Base-by-base conservation (phyloP, 1,139 yeast genomes). In the Yamadazyma siamensis region DNA sequence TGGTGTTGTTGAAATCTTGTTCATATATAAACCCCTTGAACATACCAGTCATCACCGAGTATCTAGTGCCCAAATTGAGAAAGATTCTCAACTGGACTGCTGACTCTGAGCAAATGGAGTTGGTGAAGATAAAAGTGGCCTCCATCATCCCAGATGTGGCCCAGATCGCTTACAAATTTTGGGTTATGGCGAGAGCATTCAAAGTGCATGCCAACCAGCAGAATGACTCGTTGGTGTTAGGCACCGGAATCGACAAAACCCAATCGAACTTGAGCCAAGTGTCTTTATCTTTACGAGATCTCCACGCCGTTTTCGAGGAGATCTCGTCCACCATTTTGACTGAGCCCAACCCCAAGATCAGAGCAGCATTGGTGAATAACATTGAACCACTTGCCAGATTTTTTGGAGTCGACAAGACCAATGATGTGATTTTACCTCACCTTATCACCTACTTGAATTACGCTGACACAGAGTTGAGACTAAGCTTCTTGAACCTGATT, bases 401-500 rank as follows among this genome's bases (percentile, higher is more conserved):
- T 40, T 81, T 94, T 52, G 96, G 96, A 0, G 77, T 81, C 29
- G 95, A 87, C 32, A 83, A 78, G 44, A 83, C 96, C 0, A 88
- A 85, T 50, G 97, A 94, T 54, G 67, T 89, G 25, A 78, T 94
- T 11, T 58, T 94, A 28, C 89, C 96, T 25, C 98, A 94, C 61
- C 62, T 89, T 32, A 88, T 91, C 26, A 89, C 97, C 0, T 94
- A 88, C 49, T 60, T 94, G 38, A 94, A 94, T 52, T 96, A 88
- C 50, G 70, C 77, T 29, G 79, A 80, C 46, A 65, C 82, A 3
- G 73, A 77, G 17, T 61, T 91, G 15, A 66, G 94, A 35, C 61
- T 83, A 19, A 78, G 80, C 6, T 80, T 94, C 45, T 76, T 89
- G 26, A 73, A 80, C 22, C 71, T 87, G n/a, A 75, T 89, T n/a